Base-by-base conservation (phyloP, 345 rosid genomes). In the Pistacia atlantica region DNA sequence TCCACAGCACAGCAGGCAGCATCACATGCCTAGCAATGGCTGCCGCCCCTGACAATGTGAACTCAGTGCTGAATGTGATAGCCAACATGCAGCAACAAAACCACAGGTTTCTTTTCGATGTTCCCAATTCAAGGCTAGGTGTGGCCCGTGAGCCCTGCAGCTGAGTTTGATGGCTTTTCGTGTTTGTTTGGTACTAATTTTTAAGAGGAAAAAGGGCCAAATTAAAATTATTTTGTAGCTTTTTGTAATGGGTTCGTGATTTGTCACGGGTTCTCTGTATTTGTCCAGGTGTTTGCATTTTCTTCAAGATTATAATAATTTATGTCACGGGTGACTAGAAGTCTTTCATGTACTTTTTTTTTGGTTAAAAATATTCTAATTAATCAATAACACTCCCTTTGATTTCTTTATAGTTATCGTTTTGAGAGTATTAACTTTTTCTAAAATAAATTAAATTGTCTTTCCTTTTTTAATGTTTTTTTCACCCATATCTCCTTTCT, bases 1-100 rank as follows among this genome's bases (percentile, higher is more conserved):
- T 96, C 81, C 97, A 88, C 81, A 92, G 99, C 92, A 89, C 94
- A 0, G 90, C 95, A 9, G 93, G 97, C 18, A 84, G 85, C 90
- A 84, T 72, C 78, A 79, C 93, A 57, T 96, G 99, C 75, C 76
- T 96, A 37, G 99, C 99, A 56, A 90, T 96, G 93, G 98, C 97
- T 0, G 85, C 94, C 6, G 90, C 99, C 18, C 97, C 98, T 0
- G 88, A 79, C 45, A 93, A 92, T 18, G 94, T 95, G 42, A 96
- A 92, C 78, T 93, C 97, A 0, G 97, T 89, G 69, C 90, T 96
- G 14, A 96, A 93, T 64, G 97, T 96, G 37, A 90, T 93, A 4
- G 99, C 99, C 67, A 93, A 84, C 75, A 92, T 96, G 98, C 98
- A 96, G 90, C 99, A 93, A 59, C 99, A 93, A 84, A 96, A 96